phyloP scores from a whole-genome alignment of 1,139 yeast species.

The Saccharomyces hybrid region DNA sequence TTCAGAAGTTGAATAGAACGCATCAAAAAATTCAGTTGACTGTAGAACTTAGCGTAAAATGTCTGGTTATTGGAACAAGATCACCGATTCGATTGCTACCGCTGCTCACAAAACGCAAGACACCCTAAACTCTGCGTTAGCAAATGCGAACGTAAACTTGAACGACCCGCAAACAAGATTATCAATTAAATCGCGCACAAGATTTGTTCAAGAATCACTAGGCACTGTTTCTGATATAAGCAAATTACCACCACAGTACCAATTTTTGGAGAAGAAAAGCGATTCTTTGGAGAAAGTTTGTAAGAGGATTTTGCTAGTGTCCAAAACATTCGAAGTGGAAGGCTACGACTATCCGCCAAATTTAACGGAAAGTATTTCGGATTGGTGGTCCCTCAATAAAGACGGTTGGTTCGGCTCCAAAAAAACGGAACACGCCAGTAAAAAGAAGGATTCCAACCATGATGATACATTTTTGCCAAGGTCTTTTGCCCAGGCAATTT shows the following conservation, averaged over 20 bases:
- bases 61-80: conserved; percentile 26
- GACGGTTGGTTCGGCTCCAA: conserved; percentile 16
- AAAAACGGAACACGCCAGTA: conserved; percentile 2
- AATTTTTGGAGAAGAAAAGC: conserved; percentile 56
- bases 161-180: conserved; percentile 28
- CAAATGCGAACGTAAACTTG: conserved; percentile 19
- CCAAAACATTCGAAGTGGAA: conserved; percentile 51
- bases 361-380: conserved; percentile 48
- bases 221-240: conserved; percentile 64
- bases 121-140: conserved; percentile 22
- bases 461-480: conserved; percentile 35
- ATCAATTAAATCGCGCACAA: conserved; percentile 26
- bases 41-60: conserved; percentile 7
- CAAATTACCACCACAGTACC: conserved; percentile 67
- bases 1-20: background rate
- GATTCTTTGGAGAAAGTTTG: conserved; percentile 55
- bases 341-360: conserved; percentile 74
- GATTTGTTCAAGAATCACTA: conserved; percentile 53
- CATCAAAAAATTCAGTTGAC: background rate
- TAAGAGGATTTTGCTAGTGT: conserved; percentile 50
- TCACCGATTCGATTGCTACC: conserved; percentile 22
- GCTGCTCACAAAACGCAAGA: conserved; percentile 29
- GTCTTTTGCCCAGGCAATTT: conserved; percentile 45
- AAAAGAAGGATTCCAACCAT: conserved; percentile 8
- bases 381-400: conserved; percentile 42